Evolutionary conservation across 108 stramenopile genomes (phyloP).

Genomic region (Nitzschia palea): DNA sequence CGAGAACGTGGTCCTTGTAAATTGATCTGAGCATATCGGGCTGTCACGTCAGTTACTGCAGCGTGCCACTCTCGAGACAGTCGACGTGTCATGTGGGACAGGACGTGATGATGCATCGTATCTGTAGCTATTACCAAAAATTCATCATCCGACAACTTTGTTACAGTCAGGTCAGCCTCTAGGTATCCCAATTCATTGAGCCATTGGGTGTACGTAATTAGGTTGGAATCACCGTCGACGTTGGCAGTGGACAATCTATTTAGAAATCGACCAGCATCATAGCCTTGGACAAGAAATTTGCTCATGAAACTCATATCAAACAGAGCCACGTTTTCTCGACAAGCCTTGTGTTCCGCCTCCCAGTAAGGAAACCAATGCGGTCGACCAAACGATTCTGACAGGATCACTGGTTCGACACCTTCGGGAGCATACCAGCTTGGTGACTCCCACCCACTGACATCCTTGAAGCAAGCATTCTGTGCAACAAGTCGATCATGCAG

Average conservation of each 20-base stretch:
- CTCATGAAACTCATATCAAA: slow-evolving; percentile 90
- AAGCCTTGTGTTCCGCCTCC: slow-evolving; percentile 61
- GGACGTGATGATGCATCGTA: slow-evolving; percentile 75
- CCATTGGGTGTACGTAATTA: slow-evolving; percentile 79
- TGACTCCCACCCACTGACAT: slow-evolving; percentile 75
- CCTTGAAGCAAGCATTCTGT: slow-evolving; percentile 49
- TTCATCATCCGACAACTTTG: slow-evolving; percentile 47
- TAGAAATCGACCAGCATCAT: slow-evolving; percentile 64
- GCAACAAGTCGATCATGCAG: slow-evolving; percentile 48
- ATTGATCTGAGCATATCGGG: slow-evolving; percentile 62
- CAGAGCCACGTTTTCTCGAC: slow-evolving; percentile 58
- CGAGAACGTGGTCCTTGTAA: slow-evolving; percentile 72
- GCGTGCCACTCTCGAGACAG: slow-evolving; percentile 33
- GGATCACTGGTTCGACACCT: not conserved
- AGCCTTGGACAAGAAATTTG: slow-evolving; percentile 67
- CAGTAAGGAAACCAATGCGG: slow-evolving; percentile 48
- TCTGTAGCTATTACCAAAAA: slow-evolving; percentile 81
- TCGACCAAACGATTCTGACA: slow-evolving; percentile 48
- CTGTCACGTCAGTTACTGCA: slow-evolving; percentile 58
- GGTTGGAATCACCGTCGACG: slow-evolving; percentile 42
- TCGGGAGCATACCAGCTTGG: slow-evolving; percentile 52
- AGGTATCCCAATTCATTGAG: slow-evolving; percentile 57
- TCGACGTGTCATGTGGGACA: slow-evolving; percentile 42
- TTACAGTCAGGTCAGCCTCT: slow-evolving; percentile 80
- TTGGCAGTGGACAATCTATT: slow-evolving; percentile 71